These are phyloP conservation scores for Leersia perrieri DNA, from an alignment of 176 grass and related monocot species.

Conservation along the genomic window DNA sequence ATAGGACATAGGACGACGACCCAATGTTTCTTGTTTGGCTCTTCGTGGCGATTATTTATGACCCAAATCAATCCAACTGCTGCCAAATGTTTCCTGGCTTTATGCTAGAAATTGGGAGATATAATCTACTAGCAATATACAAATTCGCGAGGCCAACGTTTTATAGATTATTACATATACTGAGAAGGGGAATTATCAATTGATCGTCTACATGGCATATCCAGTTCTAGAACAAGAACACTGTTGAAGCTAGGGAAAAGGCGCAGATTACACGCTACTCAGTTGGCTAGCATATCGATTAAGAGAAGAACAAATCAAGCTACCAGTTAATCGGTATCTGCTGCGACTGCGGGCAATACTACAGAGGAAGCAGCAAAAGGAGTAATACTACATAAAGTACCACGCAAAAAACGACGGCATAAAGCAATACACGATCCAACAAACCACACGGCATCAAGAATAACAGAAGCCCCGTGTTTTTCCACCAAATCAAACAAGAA, in stretches of 20 bases:
- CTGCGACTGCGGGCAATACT: not conserved
- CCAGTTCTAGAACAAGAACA: not conserved
- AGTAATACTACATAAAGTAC: not conserved
- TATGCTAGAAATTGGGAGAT: not conserved
- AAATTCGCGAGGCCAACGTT: not conserved
- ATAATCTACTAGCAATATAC: not conserved
- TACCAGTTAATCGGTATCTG: not conserved
- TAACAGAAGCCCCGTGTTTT: not conserved
- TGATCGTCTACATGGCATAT: not conserved
- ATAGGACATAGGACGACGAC: not conserved
- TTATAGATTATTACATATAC: not conserved
- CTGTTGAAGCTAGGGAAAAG: not conserved
- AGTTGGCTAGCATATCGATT: slow-evolving; percentile 1
- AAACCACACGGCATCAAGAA: slow-evolving; percentile 18
- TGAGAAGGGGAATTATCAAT: not conserved
- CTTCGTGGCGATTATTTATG: not conserved
- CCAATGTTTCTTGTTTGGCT: not conserved
- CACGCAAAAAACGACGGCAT: not conserved
- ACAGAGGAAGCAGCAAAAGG: not conserved
- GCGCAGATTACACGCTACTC: not conserved
- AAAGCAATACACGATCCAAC: slow-evolving; percentile 10
- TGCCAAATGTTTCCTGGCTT: not conserved
- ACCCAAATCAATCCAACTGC: not conserved
- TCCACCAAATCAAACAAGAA: slow-evolving; percentile 8
- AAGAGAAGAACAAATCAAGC: slow-evolving; percentile 16